Evolutionary conservation across 805 yeast species (phyloP).

Genomic region (Wickerhamiella occidentalis): DNA sequence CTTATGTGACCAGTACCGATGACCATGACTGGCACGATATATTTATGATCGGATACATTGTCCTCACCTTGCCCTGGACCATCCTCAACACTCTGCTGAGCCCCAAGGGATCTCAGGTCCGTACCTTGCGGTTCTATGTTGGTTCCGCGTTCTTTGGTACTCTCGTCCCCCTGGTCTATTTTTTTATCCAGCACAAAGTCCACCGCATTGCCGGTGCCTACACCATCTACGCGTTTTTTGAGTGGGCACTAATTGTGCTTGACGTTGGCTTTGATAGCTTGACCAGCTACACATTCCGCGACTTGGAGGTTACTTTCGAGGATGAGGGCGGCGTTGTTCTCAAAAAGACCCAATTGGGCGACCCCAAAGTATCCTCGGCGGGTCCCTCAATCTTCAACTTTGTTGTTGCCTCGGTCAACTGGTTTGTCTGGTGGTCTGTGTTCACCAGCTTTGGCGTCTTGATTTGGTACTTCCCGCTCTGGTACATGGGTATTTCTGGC

Average conservation of each 20-base stretch:
- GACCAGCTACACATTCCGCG: conserved; percentile 57
- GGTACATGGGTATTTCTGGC: conserved; percentile 97
- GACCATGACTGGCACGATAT: conserved; percentile 94
- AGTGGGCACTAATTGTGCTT: conserved; percentile 77
- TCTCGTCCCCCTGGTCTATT: conserved; percentile 70
- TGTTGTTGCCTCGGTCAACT: conserved; percentile 37
- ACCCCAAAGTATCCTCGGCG: conserved; percentile 12
- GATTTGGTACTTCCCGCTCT: conserved; percentile 94
- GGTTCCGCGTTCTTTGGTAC: conserved; percentile 60
- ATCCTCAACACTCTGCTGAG: conserved; percentile 45
- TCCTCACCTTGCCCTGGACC: conserved; percentile 88
- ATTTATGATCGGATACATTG: conserved; percentile 83
- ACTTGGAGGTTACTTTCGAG: conserved; percentile 38
- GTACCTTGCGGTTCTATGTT: conserved; percentile 35
- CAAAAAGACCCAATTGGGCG: conserved; percentile 14
- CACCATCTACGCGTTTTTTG: conserved; percentile 85
- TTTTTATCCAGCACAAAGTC: conserved; percentile 88
- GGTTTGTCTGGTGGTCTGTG: conserved; percentile 77
- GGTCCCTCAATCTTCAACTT: conserved; percentile 22
- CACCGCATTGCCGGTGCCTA: conserved; percentile 86
- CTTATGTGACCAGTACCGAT: conserved; percentile 90
- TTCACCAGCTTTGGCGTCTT: conserved; percentile 69
- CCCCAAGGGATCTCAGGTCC: conserved; percentile 35
- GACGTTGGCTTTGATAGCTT: conserved; percentile 81
- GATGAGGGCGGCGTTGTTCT: conserved; percentile 24